A percentile compares a stretch with the other conserved stretches of the same genome.
These are phyloP conservation scores for Stropharia rugosoannulata DNA, from an alignment of 768 basidiomycete species.

Conservation along the genomic window DNA sequence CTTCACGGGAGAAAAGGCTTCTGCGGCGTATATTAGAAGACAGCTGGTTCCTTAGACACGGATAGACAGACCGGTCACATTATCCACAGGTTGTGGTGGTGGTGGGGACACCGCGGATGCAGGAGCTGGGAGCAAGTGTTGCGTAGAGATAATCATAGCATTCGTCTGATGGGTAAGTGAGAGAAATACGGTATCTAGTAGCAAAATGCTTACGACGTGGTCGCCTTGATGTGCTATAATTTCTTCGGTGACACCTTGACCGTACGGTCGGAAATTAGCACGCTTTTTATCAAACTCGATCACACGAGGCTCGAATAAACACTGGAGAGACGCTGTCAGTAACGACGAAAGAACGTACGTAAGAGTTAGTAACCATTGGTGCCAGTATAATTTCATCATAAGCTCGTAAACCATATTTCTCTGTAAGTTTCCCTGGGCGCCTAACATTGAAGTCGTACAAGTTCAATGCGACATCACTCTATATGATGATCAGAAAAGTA, in stretches of 20 bases:
- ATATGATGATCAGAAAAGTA: conserved; percentile 4
- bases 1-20: conserved; percentile 15
- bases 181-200: conserved; percentile 1
- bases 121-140: conserved; percentile 60
- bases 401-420: conserved; percentile 86
- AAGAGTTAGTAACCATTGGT: conserved; percentile 68
- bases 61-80: conserved; percentile 16
- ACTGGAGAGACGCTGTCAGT: conserved; percentile 43
- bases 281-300: conserved; percentile 87
- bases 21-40: conserved; percentile 4
- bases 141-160: conserved; percentile 90
- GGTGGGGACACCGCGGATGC: conserved; percentile 20
- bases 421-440: conserved; percentile 67
- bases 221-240: conserved; percentile 58
- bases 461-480: conserved; percentile 90
- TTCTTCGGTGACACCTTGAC: conserved; percentile 72
- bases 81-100: conserved; percentile 16
- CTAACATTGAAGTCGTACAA: conserved; percentile 89
- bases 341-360: conserved; percentile 1
- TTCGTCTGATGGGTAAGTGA: conserved; percentile 58
- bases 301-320: conserved; percentile 90
- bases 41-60: background rate
- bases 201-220: conserved; percentile 42
- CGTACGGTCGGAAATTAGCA: conserved; percentile 44
- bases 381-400: conserved; percentile 96